A percentile compares a stretch with the other conserved stretches of the same genome.
Evolutionary conservation across 2,329 filamentous ascomycete genomes (phyloP).

Genomic region (Cladosporium oxysporum): DNA sequence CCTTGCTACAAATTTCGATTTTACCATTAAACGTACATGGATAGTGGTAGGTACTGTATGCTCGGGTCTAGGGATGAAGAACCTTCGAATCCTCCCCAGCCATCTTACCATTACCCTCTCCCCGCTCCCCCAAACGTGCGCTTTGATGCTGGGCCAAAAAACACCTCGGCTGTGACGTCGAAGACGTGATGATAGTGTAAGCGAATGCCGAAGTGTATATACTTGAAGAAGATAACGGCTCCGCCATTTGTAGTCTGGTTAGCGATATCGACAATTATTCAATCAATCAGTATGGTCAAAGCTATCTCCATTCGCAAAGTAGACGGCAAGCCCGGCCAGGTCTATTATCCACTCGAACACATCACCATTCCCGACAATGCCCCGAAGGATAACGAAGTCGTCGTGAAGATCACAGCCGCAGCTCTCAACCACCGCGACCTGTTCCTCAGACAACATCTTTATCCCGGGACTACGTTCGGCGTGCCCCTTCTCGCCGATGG

Average conservation of each 20-base stretch:
- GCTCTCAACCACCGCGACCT: slow-evolving; percentile 94
- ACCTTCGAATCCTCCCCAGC: not conserved
- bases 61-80: not conserved
- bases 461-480: slow-evolving; percentile 79
- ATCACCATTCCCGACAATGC: slow-evolving; percentile 64
- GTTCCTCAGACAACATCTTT: slow-evolving; percentile 89
- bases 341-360: slow-evolving; percentile 69
- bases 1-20: not conserved
- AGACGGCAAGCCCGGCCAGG: slow-evolving; percentile 81
- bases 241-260: not conserved
- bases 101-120: not conserved
- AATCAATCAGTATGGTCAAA: slow-evolving; percentile 45
- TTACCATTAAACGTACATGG: not conserved
- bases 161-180: slow-evolving; percentile 18
- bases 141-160: not conserved
- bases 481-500: slow-evolving; percentile 82
- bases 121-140: not conserved
- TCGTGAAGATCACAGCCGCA: slow-evolving; percentile 74
- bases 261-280: not conserved
- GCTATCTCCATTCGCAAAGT: slow-evolving; percentile 67
- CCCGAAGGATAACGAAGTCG: slow-evolving; percentile 61
- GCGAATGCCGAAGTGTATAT: slow-evolving; percentile 1
- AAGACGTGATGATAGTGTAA: not conserved
- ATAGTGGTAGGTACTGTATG: too few species aligned
- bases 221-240: not conserved